These are phyloP conservation scores for Sugiyamaella lignohabitans DNA, from an alignment of 805 yeast species.

Conservation along the genomic window DNA sequence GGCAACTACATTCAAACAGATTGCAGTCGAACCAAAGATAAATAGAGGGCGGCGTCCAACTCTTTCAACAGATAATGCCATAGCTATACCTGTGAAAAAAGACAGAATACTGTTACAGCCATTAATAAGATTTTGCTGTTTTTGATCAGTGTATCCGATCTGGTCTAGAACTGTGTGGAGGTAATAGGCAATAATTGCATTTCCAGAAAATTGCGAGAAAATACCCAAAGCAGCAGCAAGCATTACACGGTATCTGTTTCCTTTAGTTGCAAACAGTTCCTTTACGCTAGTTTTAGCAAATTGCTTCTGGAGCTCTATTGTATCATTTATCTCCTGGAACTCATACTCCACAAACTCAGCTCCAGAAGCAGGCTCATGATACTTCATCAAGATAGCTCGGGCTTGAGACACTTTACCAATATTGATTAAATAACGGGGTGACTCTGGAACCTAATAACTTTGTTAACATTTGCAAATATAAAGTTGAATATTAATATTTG, in stretches of 20 bases:
- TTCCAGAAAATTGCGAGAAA: slow-evolving; percentile 14
- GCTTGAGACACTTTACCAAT: slow-evolving; percentile 53
- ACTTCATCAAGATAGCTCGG: slow-evolving; percentile 33
- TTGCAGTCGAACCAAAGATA: slow-evolving; percentile 7
- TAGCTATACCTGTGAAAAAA: slow-evolving; percentile 2
- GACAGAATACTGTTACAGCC: slow-evolving; percentile 6
- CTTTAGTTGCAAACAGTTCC: slow-evolving; percentile 7
- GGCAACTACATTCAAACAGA: neutral
- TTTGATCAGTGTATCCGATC: slow-evolving; percentile 43
- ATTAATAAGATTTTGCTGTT: slow-evolving; percentile 11
- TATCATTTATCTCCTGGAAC: slow-evolving; percentile 18
- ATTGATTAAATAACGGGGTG: slow-evolving; percentile 74
- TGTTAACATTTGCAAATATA: too few relatives aligned
- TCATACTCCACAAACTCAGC: slow-evolving; percentile 22
- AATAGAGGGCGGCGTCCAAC: slow-evolving; percentile 16
- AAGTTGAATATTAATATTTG: too few relatives aligned
- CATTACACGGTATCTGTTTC: slow-evolving; percentile 9
- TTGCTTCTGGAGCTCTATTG: slow-evolving; percentile 20
- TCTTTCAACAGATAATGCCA: slow-evolving; percentile 9
- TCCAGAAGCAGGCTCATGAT: slow-evolving; percentile 14
- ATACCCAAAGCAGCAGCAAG: slow-evolving; percentile 4
- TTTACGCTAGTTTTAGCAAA: slow-evolving; percentile 7
- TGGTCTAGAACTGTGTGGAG: slow-evolving; percentile 44
- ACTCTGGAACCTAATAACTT: too few relatives aligned
- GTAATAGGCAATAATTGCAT: slow-evolving; percentile 33